Percentiles rank a stretch among this genome's conserved stretches.
Conservation (phyloP, 192 early-diverging fungal species). For the Mortierella antarctica region DNA sequence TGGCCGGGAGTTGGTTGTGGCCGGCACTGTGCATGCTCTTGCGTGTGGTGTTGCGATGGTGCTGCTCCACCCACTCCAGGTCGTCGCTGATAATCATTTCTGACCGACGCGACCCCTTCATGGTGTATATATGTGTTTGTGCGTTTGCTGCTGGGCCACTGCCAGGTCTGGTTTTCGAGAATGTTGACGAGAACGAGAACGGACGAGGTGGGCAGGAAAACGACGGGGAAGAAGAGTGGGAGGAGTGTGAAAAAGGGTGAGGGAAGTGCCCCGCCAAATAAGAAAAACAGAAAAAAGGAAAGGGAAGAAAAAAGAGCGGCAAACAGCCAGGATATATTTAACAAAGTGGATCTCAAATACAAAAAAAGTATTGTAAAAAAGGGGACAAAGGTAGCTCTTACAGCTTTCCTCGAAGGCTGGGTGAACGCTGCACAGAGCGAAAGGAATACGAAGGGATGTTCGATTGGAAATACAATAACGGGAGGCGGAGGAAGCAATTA, state of each 20-base stretch:
- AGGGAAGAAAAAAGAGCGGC: slow-evolving; percentile 1
- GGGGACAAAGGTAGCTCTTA: too few species aligned
- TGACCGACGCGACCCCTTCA: slow-evolving; percentile 25
- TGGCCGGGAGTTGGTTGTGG: not conserved
- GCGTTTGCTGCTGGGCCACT: not conserved
- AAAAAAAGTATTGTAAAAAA: too few species aligned
- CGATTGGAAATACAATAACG: too few species aligned
- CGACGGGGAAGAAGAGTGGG: not conserved
- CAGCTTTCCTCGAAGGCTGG: too few species aligned
- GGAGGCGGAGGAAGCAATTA: too few species aligned
- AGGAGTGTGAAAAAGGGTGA: not conserved
- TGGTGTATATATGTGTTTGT: slow-evolving; percentile 6
- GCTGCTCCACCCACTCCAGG: slow-evolving; percentile 44
- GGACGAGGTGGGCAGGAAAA: not conserved
- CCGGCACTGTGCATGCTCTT: slow-evolving; percentile 4
- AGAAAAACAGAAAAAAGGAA: not conserved
- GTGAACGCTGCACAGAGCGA: too few species aligned
- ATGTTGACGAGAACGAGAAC: not conserved
- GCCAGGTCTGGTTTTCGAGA: not conserved
- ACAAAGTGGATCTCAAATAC: too few species aligned
- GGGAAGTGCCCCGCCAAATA: not conserved
- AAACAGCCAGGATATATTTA: too few species aligned
- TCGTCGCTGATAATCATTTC: slow-evolving; percentile 19
- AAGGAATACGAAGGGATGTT: too few species aligned
- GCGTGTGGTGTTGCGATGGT: slow-evolving; percentile 24